These are phyloP conservation scores for Fagopyrum esculentum DNA, from an alignment of 148 eudicot genomes.

Conservation along the genomic window DNA sequence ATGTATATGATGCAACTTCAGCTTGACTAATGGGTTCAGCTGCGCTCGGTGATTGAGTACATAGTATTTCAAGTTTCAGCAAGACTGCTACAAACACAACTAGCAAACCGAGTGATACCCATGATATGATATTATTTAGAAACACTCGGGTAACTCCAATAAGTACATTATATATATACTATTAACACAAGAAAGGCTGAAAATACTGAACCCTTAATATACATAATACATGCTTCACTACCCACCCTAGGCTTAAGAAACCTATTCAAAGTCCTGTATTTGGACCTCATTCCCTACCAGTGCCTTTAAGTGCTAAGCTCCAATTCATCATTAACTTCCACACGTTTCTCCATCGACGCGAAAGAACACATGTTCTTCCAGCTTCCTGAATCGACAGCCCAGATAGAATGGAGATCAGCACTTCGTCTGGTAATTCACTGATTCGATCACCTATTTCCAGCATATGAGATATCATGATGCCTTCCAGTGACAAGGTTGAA, in stretches of 20 bases:
- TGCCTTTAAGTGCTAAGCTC: constrained; percentile 14
- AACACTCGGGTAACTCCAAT: too few species aligned
- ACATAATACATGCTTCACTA: not conserved
- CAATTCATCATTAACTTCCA: constrained; percentile 17
- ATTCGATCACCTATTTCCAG: constrained; percentile 10
- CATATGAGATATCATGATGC: not conserved
- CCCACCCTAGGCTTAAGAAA: not conserved
- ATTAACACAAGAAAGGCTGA: constrained; percentile 6
- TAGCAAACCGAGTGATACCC: too few species aligned
- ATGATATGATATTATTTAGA: too few species aligned
- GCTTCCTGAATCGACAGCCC: constrained; percentile 14
- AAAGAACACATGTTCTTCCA: constrained; percentile 15
- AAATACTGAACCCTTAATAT: constrained; percentile 1
- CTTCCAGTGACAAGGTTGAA: constrained; percentile 10
- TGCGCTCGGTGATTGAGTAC: too few species aligned
- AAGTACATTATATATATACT: not conserved
- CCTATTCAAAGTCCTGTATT: not conserved
- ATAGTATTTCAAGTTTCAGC: too few species aligned
- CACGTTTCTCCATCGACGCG: constrained; percentile 17
- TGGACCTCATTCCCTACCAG: constrained; percentile 11
- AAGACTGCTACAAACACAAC: too few species aligned
- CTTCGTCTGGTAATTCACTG: constrained; percentile 18
- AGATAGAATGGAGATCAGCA: constrained; percentile 15
- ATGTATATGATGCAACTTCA: too few species aligned
- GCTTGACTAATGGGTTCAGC: too few species aligned